Evolutionary conservation across 2,329 filamentous ascomycete species (phyloP).

Genomic region (Trichoderma atroviride): DNA sequence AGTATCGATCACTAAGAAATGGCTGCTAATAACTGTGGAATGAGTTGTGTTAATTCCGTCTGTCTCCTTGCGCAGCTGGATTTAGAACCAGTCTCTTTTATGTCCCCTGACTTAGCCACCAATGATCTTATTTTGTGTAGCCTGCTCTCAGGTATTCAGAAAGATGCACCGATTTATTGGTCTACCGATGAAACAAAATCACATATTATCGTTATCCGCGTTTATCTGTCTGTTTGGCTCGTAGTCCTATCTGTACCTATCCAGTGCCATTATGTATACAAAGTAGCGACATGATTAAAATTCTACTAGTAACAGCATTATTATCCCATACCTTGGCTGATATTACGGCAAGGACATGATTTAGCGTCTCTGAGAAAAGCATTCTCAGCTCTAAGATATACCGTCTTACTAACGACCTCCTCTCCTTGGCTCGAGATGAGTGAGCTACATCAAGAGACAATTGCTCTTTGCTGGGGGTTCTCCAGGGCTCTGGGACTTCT

Average conservation of each 20-base stretch:
- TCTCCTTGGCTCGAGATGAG: conserved; percentile 2
- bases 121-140: background rate
- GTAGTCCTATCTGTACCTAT: conserved; percentile 11
- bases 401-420: background rate
- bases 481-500: conserved; percentile 88
- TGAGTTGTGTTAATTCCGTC: background rate
- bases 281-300: conserved; percentile 5
- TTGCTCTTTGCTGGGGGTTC: conserved; percentile 80
- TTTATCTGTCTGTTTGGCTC: background rate
- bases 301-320: conserved; percentile 8
- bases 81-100: background rate
- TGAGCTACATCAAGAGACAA: conserved; percentile 76
- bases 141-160: no score
- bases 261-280: conserved; percentile 2
- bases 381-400: conserved; percentile 6
- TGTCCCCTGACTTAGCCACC: background rate
- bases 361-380: background rate
- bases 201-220: conserved; percentile 6
- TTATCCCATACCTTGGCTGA: conserved; percentile 10
- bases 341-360: conserved; percentile 2
- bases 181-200: background rate
- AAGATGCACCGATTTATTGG: background rate
- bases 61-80: background rate
- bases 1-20: conserved; percentile 47
- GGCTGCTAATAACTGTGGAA: background rate